These are phyloP conservation scores for Xylaria sp. DNA, from an alignment of 2,329 filamentous ascomycete species.

Conservation along the genomic window DNA sequence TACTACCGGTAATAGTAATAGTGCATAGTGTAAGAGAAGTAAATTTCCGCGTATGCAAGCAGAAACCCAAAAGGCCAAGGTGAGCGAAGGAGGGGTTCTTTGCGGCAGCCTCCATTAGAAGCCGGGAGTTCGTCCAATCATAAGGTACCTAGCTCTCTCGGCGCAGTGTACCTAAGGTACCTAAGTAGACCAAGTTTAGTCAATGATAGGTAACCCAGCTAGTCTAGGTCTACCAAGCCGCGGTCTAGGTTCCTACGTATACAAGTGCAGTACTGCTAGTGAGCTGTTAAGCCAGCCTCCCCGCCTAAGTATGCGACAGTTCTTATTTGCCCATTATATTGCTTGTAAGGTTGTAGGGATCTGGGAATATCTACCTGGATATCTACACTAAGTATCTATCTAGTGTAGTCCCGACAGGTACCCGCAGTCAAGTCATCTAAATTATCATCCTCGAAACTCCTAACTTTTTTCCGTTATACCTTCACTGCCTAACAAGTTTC, in stretches of 20 bases:
- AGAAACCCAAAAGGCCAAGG: background rate
- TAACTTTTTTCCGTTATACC: slow-evolving; percentile 8
- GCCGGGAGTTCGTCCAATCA: background rate
- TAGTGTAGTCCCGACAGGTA: slow-evolving; percentile 16
- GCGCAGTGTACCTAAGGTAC: background rate
- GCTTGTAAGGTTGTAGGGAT: slow-evolving; percentile 23
- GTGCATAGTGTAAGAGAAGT: background rate
- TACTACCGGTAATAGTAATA: no score
- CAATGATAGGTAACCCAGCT: background rate
- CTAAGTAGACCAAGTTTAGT: slow-evolving; percentile 2
- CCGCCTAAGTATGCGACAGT: slow-evolving; percentile 26
- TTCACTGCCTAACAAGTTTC: slow-evolving; percentile 12
- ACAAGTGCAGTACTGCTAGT: background rate
- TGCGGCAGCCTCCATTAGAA: background rate
- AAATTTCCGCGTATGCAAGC: background rate
- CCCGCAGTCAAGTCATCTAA: slow-evolving; percentile 22
- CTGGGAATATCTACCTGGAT: background rate
- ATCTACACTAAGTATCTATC: background rate
- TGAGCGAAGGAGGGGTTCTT: background rate
- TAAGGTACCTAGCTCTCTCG: background rate
- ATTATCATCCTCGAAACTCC: slow-evolving; percentile 20
- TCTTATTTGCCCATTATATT: slow-evolving; percentile 22
- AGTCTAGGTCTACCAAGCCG: slow-evolving; percentile 1
- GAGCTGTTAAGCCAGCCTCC: slow-evolving; percentile 1
- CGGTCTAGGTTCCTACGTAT: background rate